phyloP scores from a whole-genome alignment of 306 rosid species.

The Coriaria nepalensis region DNA sequence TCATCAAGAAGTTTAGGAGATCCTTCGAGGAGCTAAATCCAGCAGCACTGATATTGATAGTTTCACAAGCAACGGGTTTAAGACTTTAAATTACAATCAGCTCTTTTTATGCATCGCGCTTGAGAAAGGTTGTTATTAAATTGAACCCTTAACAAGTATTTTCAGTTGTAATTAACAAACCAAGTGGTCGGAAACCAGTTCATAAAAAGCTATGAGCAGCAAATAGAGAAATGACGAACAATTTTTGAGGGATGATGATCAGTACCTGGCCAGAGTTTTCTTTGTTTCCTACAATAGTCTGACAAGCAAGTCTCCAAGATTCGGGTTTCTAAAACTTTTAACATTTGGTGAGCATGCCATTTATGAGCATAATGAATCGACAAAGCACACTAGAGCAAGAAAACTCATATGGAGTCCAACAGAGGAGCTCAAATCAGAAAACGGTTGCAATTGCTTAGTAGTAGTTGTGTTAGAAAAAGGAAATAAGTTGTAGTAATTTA shows the following conservation, averaged over 20 bases:
- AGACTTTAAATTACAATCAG: too few species aligned
- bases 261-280: constrained; percentile 86
- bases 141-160: too few species aligned
- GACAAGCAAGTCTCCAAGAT: constrained; percentile 96
- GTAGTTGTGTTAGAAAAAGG: too few species aligned
- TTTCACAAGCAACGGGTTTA: not conserved
- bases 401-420: too few species aligned
- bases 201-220: not conserved
- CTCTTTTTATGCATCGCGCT: too few species aligned
- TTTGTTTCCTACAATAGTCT: constrained; percentile 89
- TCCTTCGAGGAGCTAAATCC: not conserved
- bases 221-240: not conserved
- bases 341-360: not conserved
- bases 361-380: not conserved
- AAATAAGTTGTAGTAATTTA: too few species aligned
- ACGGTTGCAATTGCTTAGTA: too few species aligned
- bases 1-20: constrained; percentile 2
- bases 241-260: constrained; percentile 11
- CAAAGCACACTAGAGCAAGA: too few species aligned
- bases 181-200: too few species aligned
- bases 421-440: too few species aligned
- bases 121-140: too few species aligned
- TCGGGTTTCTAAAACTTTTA: constrained; percentile 57
- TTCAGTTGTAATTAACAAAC: too few species aligned
- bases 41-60: not conserved